Evolutionary conservation across 805 yeast genomes (phyloP), one percentile per base, ranked within the genome.

Genomic region (Nematodospora valgi): DNA sequence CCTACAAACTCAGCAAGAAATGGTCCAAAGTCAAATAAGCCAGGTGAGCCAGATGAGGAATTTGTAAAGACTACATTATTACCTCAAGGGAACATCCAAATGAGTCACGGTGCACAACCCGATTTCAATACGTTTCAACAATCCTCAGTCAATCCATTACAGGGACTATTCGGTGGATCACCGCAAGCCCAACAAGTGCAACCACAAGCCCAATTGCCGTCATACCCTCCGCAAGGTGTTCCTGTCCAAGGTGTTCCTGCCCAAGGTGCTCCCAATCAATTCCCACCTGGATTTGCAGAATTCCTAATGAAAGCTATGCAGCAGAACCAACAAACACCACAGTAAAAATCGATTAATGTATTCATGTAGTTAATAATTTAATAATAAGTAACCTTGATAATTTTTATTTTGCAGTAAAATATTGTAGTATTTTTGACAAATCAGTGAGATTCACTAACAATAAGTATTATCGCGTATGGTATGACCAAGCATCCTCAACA

Each of bases 1-100:
- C 95, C 96, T 12, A 86, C 95, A 4, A 88, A 88, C 58, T 79
- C 86, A 13, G 76, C 88, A 4, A 76, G 85, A 62, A 81, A 82
- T 58, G 95, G 95, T 4, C 95, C 95, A 21, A 79, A 82, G 53
- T 83, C 94, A 4, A 48, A 43, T 28, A 72, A 70, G 47, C 80
- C 82, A 2, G 80, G 79, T 44, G 80, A 73, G 47, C 62, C 73
- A n/a, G 70, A 58, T 41, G 71, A 64, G 26, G 60, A 59, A 24
- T 62, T 54, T 37, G 69, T 55, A 35, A 63, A 57, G 50, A 56
- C 68, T 12, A 51, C 63, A 5, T 46, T 56, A 38, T 46, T 51
- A 28, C 51, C 51, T 4, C 58, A 52, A 37, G 46, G 46, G 11
- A 35, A 13, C n/a, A 31, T 29, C 13, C 39, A 34, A 9, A 55